These are phyloP conservation scores for Taiozyma sp. DNA, from an alignment of 1,139 yeast species.

Conservation along the genomic window DNA sequence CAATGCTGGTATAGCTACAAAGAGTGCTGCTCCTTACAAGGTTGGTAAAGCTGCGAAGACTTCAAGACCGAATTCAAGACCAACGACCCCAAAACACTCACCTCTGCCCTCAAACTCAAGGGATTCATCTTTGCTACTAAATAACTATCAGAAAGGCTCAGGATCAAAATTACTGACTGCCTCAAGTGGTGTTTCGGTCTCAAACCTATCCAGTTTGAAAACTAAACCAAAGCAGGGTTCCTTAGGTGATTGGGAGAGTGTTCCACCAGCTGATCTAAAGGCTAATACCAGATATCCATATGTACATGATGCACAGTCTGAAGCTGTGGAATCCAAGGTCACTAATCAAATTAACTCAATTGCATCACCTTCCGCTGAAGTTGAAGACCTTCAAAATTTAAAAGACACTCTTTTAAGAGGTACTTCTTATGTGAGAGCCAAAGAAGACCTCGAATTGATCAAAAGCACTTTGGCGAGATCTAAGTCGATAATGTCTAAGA, in stretches of 20 bases:
- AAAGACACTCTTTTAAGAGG: slow-evolving; percentile 7
- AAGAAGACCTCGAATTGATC: slow-evolving; percentile 3
- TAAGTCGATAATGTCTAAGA: slow-evolving; percentile 5
- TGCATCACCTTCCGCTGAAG: neutral
- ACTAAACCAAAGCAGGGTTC: neutral
- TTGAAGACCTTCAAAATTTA: slow-evolving; percentile 1
- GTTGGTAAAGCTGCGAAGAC: neutral
- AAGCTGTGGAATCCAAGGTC: neutral
- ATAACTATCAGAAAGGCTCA: neutral
- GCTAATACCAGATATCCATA: neutral
- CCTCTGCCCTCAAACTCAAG: neutral
- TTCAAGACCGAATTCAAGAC: neutral
- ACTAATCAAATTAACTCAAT: neutral
- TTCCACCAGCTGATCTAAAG: neutral
- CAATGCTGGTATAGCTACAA: neutral
- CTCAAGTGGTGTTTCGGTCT: neutral
- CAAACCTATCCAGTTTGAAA: neutral
- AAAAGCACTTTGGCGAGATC: slow-evolving; percentile 9
- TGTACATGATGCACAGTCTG: neutral
- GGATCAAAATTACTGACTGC: neutral
- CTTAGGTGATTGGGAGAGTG: neutral
- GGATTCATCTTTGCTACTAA: neutral
- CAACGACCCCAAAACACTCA: neutral
- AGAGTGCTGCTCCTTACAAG: neutral
- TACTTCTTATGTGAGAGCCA: slow-evolving; percentile 1